Percentiles rank a stretch among this genome's conserved stretches.
These are phyloP conservation scores for Phylloporus arenicola DNA, from an alignment of 768 basidiomycete species.

Conservation along the genomic window DNA sequence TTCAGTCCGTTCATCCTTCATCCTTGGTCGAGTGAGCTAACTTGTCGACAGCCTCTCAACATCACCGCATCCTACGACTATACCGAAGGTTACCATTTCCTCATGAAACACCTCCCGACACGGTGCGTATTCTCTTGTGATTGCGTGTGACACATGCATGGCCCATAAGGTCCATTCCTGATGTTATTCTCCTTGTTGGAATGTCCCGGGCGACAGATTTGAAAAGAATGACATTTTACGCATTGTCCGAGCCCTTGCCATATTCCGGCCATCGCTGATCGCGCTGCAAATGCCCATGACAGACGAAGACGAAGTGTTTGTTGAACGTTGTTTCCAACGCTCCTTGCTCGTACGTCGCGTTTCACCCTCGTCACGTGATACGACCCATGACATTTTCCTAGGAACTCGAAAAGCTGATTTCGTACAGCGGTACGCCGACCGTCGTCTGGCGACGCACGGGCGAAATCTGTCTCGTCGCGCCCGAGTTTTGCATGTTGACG, in stretches of 20 bases:
- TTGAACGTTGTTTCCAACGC: slow-evolving; percentile 93
- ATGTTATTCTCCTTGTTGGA: slow-evolving; percentile 32
- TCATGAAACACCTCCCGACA: slow-evolving; percentile 88
- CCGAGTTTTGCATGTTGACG: slow-evolving; percentile 93
- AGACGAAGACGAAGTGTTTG: slow-evolving; percentile 93
- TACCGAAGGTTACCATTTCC: slow-evolving; percentile 92
- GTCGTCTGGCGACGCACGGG: slow-evolving; percentile 98
- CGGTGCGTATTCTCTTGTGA: slow-evolving; percentile 53
- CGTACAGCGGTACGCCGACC: slow-evolving; percentile 94
- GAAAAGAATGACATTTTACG: slow-evolving; percentile 95
- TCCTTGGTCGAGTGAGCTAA: slow-evolving; percentile 36
- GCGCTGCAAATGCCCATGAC: slow-evolving; percentile 97
- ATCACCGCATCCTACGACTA: slow-evolving; percentile 84
- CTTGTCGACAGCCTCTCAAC: slow-evolving; percentile 55
- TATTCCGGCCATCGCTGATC: slow-evolving; percentile 94
- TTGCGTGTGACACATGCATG: slow-evolving; percentile 35
- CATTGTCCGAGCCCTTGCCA: slow-evolving; percentile 89
- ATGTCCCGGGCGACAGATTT: slow-evolving; percentile 52
- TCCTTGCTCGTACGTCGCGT: slow-evolving; percentile 66
- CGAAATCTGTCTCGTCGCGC: slow-evolving; percentile 94
- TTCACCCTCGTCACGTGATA: slow-evolving; percentile 3
- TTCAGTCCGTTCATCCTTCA: slow-evolving; percentile 20
- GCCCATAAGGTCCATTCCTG: slow-evolving; percentile 34
- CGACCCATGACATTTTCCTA: slow-evolving; percentile 24
- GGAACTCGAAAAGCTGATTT: slow-evolving; percentile 97